phyloP scores from a whole-genome alignment of 2,329 filamentous ascomycete genomes.

The Aureobasidium sp. region DNA sequence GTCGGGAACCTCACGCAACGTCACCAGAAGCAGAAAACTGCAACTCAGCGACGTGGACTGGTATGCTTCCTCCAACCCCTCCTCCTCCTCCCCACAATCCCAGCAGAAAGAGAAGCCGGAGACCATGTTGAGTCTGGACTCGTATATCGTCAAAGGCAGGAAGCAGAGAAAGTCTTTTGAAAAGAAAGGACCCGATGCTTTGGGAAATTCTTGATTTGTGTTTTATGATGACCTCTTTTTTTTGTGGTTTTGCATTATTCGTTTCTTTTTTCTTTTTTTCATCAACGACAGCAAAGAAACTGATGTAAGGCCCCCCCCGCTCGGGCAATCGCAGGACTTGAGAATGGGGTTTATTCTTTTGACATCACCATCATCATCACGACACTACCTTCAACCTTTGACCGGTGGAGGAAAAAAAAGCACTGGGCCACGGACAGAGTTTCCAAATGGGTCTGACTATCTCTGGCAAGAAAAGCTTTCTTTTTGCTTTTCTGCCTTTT shows the following conservation, averaged over 20 bases:
- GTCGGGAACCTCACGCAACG: conserved; percentile 57
- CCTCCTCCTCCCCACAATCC: conserved; percentile 13
- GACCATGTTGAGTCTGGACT: conserved; percentile 23
- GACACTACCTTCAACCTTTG: too few species aligned
- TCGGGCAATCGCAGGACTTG: conserved; percentile 26
- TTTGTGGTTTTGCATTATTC: too few species aligned
- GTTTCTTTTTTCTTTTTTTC: too few species aligned
- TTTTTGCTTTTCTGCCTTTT: too few species aligned
- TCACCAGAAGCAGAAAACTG: conserved; percentile 79
- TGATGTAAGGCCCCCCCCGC: conserved; percentile 14
- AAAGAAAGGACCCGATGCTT: neutral
- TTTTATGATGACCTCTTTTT: too few species aligned
- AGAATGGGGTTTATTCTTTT: conserved; percentile 7
- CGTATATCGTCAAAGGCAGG: conserved; percentile 25
- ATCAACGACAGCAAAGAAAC: conserved; percentile 18
- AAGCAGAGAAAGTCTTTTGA: neutral
- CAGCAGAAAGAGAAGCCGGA: conserved; percentile 21
- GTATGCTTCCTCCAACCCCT: conserved; percentile 51
- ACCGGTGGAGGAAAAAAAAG: too few species aligned
- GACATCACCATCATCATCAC: too few species aligned
- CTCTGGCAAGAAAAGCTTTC: too few species aligned
- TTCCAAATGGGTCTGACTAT: too few species aligned
- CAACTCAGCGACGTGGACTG: conserved; percentile 97
- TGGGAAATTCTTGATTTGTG: conserved; percentile 5
- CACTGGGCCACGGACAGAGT: too few species aligned